phyloP scores from a whole-genome alignment of 202 grass and related monocot genomes.

The Brachypodium distachyon region DNA sequence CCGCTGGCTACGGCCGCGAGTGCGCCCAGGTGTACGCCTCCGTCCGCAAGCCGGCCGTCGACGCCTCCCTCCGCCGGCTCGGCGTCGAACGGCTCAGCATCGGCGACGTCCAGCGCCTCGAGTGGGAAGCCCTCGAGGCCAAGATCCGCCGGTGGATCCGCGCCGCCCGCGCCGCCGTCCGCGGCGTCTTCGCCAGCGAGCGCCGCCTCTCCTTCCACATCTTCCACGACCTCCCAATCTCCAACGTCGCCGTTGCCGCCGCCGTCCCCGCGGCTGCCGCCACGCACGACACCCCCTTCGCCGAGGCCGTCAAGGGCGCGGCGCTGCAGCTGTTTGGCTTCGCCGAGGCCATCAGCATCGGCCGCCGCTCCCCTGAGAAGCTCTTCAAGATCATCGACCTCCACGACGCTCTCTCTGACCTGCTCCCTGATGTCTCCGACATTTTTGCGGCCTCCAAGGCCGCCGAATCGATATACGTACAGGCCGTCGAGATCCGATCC shows the following conservation, averaged over 20 bases:
- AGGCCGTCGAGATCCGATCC: slow-evolving; percentile 67
- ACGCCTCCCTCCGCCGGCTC: slow-evolving; percentile 63
- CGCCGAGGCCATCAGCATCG: slow-evolving; percentile 88
- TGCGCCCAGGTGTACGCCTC: slow-evolving; percentile 83
- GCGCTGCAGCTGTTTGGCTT: slow-evolving; percentile 91
- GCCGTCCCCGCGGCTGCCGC: background rate
- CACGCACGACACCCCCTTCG: slow-evolving; percentile 61
- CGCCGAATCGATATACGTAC: slow-evolving; percentile 65
- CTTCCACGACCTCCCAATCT: slow-evolving; percentile 56
- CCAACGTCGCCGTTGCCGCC: background rate
- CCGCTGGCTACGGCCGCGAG: slow-evolving; percentile 80
- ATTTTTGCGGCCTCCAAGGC: slow-evolving; percentile 68
- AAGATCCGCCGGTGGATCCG: slow-evolving; percentile 92
- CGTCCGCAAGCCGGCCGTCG: slow-evolving; percentile 74
- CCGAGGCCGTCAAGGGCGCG: slow-evolving; percentile 76
- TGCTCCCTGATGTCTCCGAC: slow-evolving; percentile 71
- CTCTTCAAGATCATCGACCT: slow-evolving; percentile 92
- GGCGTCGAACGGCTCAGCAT: slow-evolving; percentile 88
- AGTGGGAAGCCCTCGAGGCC: slow-evolving; percentile 65
- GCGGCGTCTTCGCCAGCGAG: slow-evolving; percentile 73
- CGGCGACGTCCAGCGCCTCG: slow-evolving; percentile 89
- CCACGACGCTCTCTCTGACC: slow-evolving; percentile 72
- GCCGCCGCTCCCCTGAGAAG: slow-evolving; percentile 87
- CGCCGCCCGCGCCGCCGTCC: slow-evolving; percentile 57
- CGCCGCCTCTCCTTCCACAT: slow-evolving; percentile 65